Conservation (phyloP, 2,329 filamentous ascomycete species). For the Diaporthe nobilis region DNA sequence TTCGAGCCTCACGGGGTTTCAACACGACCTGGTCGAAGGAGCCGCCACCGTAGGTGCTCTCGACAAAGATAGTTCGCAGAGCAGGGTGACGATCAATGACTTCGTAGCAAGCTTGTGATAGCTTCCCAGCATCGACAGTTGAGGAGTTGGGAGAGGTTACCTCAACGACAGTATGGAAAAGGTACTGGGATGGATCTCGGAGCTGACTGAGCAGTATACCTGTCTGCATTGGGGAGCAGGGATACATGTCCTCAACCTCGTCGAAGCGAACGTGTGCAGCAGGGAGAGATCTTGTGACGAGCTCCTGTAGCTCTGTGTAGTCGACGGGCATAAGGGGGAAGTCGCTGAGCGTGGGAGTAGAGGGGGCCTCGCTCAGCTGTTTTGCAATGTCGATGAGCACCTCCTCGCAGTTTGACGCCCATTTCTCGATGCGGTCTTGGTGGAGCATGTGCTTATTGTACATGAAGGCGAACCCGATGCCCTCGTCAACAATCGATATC, state of each 20-base stretch:
- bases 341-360: constrained; percentile 47
- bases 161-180: constrained; percentile 44
- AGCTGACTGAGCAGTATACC: constrained; percentile 47
- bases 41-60: constrained; percentile 43
- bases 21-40: constrained; percentile 46
- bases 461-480: constrained; percentile 3
- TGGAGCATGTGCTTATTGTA: constrained; percentile 4
- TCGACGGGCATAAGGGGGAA: constrained; percentile 45
- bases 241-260: constrained; percentile 45
- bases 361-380: not conserved
- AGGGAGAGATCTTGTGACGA: constrained; percentile 41
- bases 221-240: constrained; percentile 46
- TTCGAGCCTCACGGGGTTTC: constrained; percentile 39
- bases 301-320: constrained; percentile 43
- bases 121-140: constrained; percentile 26
- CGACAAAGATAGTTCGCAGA: constrained; percentile 45
- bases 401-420: not conserved
- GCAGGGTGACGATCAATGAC: constrained; percentile 45
- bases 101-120: constrained; percentile 43
- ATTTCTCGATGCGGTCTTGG: not conserved
- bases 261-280: constrained; percentile 40
- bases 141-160: constrained; percentile 23
- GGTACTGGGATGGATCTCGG: constrained; percentile 43
- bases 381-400: constrained; percentile 1
- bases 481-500: not conserved